These are phyloP conservation scores for Coriaria nepalensis DNA, from an alignment of 306 rosid species.

Conservation along the genomic window DNA sequence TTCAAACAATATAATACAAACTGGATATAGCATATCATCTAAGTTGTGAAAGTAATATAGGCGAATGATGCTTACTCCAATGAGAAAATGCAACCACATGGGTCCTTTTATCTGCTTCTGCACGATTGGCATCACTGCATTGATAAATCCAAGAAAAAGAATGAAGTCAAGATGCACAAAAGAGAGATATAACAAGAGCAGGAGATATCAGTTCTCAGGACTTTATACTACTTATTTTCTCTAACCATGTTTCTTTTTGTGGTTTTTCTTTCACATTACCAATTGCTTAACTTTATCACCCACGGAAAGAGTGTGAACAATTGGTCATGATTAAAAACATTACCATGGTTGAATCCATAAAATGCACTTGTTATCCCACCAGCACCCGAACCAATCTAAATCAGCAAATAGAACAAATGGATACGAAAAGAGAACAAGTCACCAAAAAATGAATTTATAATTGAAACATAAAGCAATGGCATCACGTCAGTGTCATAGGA, in stretches of 20 bases:
- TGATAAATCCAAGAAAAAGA: slow-evolving; percentile 11
- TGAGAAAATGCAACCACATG: slow-evolving; percentile 85
- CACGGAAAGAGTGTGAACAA: not conserved
- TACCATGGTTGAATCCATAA: slow-evolving; percentile 90
- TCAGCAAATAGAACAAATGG: not conserved
- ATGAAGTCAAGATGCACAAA: no score
- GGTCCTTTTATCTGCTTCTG: slow-evolving; percentile 62
- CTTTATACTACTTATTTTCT: no score
- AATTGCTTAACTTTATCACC: no score
- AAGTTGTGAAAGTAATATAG: slow-evolving; percentile 1
- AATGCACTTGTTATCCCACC: slow-evolving; percentile 91
- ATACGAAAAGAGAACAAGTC: not conserved
- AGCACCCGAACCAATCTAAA: slow-evolving; percentile 87
- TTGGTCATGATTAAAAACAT: not conserved
- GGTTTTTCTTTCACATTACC: no score
- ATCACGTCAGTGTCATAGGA: no score
- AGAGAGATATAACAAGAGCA: no score
- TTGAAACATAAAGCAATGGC: no score
- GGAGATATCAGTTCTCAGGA: no score
- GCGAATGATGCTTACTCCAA: slow-evolving; percentile 55
- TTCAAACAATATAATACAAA: not conserved
- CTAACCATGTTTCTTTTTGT: no score
- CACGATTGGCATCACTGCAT: slow-evolving; percentile 82
- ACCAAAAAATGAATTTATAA: not conserved
- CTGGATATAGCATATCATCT: not conserved